Evolutionary conservation across 2,329 filamentous ascomycete genomes (phyloP).

Genomic region (Curvularia eragrostidis): DNA sequence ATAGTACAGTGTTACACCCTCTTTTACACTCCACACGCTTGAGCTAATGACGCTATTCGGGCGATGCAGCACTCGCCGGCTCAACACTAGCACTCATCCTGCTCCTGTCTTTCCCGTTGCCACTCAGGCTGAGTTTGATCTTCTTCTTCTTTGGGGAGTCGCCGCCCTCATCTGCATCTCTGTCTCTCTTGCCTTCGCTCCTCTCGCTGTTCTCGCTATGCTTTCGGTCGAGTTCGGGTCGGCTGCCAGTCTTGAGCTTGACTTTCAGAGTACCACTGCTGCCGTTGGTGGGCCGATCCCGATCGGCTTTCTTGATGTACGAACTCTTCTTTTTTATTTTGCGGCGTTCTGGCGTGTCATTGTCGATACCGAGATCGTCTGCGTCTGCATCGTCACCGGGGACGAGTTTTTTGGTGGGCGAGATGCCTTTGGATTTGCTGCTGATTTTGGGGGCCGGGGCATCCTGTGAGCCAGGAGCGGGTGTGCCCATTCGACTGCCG

Average conservation of each 20-base stretch:
- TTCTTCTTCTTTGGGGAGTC: constrained; percentile 49
- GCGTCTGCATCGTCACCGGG: constrained; percentile 33
- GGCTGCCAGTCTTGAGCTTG: constrained; percentile 42
- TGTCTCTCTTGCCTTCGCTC: constrained; percentile 44
- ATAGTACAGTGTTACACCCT: constrained; percentile 3
- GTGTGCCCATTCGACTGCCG: constrained; percentile 53
- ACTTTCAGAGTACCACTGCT: constrained; percentile 35
- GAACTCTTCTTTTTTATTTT: constrained; percentile 60
- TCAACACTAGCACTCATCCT: constrained; percentile 24
- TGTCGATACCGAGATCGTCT: constrained; percentile 50
- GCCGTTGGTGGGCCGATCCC: constrained; percentile 35
- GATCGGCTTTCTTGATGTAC: constrained; percentile 51
- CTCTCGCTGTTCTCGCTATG: constrained; percentile 40
- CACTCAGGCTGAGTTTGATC: constrained; percentile 43
- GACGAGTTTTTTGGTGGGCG: constrained; percentile 39
- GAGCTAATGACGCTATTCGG: constrained; percentile 4
- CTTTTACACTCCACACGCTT: neutral
- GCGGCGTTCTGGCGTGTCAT: constrained; percentile 52
- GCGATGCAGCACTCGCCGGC: constrained; percentile 14
- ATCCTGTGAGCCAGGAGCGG: constrained; percentile 46
- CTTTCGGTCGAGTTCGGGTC: constrained; percentile 38
- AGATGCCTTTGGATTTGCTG: constrained; percentile 25
- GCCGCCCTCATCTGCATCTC: constrained; percentile 41
- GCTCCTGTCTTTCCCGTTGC: constrained; percentile 25
- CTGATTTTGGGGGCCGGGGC: constrained; percentile 34